These are phyloP conservation scores for Russula sp. DNA, from an alignment of 768 basidiomycete genomes.

Conservation along the genomic window DNA sequence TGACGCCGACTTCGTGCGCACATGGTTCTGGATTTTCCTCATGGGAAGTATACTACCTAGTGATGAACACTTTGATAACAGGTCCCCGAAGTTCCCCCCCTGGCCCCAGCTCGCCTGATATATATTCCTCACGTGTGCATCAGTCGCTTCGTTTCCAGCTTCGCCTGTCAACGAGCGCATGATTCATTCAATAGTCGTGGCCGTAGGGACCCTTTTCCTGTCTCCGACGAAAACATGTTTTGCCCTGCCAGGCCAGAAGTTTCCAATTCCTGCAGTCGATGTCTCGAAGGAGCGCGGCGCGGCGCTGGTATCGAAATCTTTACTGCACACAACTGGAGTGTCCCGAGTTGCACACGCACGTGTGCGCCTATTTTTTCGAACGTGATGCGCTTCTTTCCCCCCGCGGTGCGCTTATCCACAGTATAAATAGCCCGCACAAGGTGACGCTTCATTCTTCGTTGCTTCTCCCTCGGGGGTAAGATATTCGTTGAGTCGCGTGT, in stretches of 20 bases:
- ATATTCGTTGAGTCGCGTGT: not conserved
- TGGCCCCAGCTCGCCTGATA: not conserved
- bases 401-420: not conserved
- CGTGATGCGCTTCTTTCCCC: not conserved
- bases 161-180: not conserved
- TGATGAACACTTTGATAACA: not conserved
- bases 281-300: not conserved
- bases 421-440: conserved; percentile 1
- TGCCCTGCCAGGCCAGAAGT: too few relatives aligned
- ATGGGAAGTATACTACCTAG: not conserved
- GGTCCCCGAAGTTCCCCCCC: not conserved
- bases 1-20: not conserved
- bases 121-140: not conserved
- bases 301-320: not conserved
- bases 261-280: not conserved
- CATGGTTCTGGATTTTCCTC: not conserved
- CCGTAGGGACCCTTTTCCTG: not conserved
- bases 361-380: not conserved
- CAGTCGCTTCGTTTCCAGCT: not conserved
- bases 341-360: conserved; percentile 1
- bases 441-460: not conserved
- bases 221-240: too few relatives aligned
- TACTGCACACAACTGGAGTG: not conserved
- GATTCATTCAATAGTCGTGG: not conserved
- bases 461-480: not conserved